Percentiles rank a stretch among this genome's conserved stretches.
Evolutionary conservation across 177 flowering plant genomes (phyloP).

Genomic region (Tripterygium wilfordii): DNA sequence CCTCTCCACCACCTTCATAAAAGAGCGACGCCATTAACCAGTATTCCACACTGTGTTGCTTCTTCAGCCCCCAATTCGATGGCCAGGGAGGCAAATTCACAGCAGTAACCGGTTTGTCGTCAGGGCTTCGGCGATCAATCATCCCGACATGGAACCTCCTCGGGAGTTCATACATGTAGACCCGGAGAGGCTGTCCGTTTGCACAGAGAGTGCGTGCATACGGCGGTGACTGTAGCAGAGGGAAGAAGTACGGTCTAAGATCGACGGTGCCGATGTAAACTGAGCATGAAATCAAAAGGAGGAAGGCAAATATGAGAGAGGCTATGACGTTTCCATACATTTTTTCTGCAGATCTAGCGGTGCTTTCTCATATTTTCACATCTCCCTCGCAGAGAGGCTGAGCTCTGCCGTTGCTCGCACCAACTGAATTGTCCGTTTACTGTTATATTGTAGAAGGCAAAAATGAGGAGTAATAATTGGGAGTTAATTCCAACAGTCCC

Average conservation of each 20-base stretch:
- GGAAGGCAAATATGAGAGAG: constrained; percentile 19
- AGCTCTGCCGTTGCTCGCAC: too few relatives aligned
- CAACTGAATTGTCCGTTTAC: too few relatives aligned
- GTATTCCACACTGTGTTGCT: constrained; percentile 95
- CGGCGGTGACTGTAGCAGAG: constrained; percentile 18
- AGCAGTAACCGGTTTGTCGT: constrained; percentile 29
- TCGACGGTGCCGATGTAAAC: constrained; percentile 40
- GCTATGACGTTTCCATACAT: constrained; percentile 29
- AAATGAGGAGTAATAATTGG: too few relatives aligned
- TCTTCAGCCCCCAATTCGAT: constrained; percentile 49
- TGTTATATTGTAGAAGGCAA: too few relatives aligned
- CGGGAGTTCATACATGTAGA: constrained; percentile 92
- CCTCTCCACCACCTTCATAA: constrained; percentile 21
- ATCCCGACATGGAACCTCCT: constrained; percentile 57
- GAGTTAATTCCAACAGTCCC: too few relatives aligned
- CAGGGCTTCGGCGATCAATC: constrained; percentile 34
- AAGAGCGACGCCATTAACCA: constrained; percentile 92
- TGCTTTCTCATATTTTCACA: too few relatives aligned
- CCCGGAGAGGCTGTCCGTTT: constrained; percentile 39
- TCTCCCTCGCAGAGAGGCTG: too few relatives aligned
- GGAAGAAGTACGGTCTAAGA: constrained; percentile 45
- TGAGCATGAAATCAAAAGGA: constrained; percentile 35
- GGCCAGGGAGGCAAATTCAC: constrained; percentile 69
- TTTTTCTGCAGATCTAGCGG: too few relatives aligned
- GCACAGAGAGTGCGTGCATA: constrained; percentile 7